Evolutionary conservation across 169 alveolate genomes (phyloP).

Genomic region (Cryptosporidium viatorum): DNA sequence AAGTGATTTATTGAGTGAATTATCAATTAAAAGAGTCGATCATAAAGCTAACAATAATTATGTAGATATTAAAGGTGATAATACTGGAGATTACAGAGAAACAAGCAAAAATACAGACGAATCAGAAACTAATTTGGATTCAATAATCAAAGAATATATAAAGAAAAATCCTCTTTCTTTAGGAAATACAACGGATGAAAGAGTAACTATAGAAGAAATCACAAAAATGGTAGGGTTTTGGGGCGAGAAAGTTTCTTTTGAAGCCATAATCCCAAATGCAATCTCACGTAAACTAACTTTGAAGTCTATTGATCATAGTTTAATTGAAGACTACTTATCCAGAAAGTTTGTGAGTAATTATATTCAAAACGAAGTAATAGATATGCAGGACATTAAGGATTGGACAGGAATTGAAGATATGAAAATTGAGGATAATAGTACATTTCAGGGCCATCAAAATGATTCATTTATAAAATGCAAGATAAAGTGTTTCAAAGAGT

Average conservation of each 20-base stretch:
- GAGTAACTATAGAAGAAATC: conserved; percentile 24
- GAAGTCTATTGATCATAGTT: conserved; percentile 7
- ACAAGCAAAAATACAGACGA: not conserved
- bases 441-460: not conserved
- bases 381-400: not conserved
- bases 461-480: conserved; percentile 26
- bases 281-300: conserved; percentile 47
- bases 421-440: conserved; percentile 19
- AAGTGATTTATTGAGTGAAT: conserved; percentile 8
- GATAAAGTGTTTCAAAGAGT: conserved; percentile 27
- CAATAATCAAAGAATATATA: conserved; percentile 42
- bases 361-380: conserved; percentile 7
- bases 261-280: conserved; percentile 50
- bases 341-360: conserved; percentile 7
- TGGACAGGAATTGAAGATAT: conserved; percentile 17
- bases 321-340: conserved; percentile 38
- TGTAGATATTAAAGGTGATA: not conserved
- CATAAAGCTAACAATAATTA: not conserved
- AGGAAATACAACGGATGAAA: not conserved
- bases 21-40: not conserved
- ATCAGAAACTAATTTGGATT: not conserved
- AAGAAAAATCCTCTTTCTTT: conserved; percentile 14
- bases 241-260: conserved; percentile 73
- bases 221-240: conserved; percentile 20
- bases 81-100: not conserved